These are phyloP conservation scores for Eucalyptus lansdowneana DNA, from an alignment of 345 rosid genomes.

Conservation along the genomic window DNA sequence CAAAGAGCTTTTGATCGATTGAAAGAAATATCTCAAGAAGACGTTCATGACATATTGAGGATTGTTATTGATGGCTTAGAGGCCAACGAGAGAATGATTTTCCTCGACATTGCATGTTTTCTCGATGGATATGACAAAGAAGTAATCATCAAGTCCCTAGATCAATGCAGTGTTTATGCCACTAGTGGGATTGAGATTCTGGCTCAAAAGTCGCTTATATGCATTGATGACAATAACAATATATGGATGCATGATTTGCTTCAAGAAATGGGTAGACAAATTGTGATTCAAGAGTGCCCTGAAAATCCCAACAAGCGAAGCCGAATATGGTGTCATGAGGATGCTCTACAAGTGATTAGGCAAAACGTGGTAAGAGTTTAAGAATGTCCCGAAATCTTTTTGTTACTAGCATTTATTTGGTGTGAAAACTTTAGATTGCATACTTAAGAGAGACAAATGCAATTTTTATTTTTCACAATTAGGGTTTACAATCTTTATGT, in stretches of 20 bases:
- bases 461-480: too few species aligned
- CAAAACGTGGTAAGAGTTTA: neutral
- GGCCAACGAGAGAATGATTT: neutral
- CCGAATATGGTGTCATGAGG: neutral
- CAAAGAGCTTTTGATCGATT: neutral
- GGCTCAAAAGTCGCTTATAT: neutral
- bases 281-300: neutral
- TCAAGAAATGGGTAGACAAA: neutral
- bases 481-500: neutral
- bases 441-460: neutral
- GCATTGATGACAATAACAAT: neutral
- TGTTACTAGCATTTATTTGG: neutral
- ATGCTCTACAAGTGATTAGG: neutral
- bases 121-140: neutral
- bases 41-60: neutral
- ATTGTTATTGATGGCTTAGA: neutral
- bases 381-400: neutral
- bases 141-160: neutral
- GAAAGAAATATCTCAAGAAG: neutral
- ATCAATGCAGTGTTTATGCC: neutral
- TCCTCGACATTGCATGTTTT: neutral
- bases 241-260: neutral
- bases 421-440: neutral
- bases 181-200: neutral
- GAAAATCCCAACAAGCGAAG: neutral